Percentiles rank a stretch among this genome's conserved stretches.
phyloP scores from a whole-genome alignment of 257 asterid genomes.

The Solanum verrucosum region DNA sequence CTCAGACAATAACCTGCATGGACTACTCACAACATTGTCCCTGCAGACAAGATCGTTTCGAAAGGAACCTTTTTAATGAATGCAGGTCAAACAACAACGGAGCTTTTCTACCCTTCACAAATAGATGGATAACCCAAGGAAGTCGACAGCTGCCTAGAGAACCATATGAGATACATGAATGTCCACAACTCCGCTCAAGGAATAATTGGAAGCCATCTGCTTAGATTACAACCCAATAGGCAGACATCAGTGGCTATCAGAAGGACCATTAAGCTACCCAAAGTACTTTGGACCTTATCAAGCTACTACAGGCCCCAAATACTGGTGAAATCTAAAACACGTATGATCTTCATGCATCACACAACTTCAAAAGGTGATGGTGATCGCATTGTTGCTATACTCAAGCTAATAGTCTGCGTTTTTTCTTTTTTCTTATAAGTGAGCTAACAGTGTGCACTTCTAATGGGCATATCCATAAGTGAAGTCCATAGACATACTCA shows the following conservation, averaged over 20 bases:
- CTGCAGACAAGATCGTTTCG: neutral
- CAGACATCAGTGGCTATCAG: no score
- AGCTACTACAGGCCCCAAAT: neutral
- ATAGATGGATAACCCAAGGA: neutral
- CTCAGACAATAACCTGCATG: neutral
- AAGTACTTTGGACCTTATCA: neutral
- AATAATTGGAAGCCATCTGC: neutral
- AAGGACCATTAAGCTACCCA: neutral
- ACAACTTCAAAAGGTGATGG: neutral
- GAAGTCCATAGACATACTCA: neutral
- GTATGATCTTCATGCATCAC: neutral
- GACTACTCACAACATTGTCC: neutral
- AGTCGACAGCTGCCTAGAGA: neutral
- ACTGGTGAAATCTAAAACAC: neutral
- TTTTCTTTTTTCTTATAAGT: neutral
- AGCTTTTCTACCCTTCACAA: neutral
- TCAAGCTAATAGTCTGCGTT: neutral
- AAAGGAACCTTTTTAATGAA: neutral
- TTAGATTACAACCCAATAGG: neutral
- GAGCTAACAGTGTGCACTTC: neutral
- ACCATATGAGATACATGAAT: neutral
- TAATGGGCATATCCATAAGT: neutral
- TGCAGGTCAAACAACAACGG: neutral
- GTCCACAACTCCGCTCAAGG: neutral
- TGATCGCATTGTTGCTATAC: neutral